Evolutionary conservation across 1,139 yeast species (phyloP).

Genomic region (Kodamaea anthophila): DNA sequence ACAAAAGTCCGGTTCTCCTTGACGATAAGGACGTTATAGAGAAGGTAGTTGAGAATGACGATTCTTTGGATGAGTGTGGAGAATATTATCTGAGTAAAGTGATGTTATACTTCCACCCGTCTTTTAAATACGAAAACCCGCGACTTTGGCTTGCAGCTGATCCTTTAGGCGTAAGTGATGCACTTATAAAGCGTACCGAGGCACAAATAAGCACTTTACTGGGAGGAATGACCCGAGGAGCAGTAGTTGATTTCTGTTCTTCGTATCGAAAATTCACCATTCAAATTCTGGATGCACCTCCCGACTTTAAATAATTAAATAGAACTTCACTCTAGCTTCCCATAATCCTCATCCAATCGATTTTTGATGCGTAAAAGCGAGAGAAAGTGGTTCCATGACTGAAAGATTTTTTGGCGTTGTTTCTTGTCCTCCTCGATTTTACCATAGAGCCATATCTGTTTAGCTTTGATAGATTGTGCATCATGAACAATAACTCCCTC

Average conservation of each 20-base stretch:
- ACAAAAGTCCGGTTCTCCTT: slow-evolving; percentile 24
- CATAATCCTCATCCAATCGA: slow-evolving; percentile 15
- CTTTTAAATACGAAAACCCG: slow-evolving; percentile 13
- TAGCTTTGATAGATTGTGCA: slow-evolving; percentile 9
- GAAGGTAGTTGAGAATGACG: too few species aligned
- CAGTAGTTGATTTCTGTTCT: slow-evolving; percentile 16
- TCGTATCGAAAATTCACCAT: slow-evolving; percentile 14
- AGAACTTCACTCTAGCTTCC: slow-evolving; percentile 4
- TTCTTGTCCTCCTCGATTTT: slow-evolving; percentile 14
- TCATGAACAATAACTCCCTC: slow-evolving; percentile 25
- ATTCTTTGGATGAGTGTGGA: slow-evolving; percentile 1
- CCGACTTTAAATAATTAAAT: slow-evolving; percentile 33
- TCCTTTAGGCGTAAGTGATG: slow-evolving; percentile 13
- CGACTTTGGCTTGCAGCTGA: slow-evolving; percentile 15
- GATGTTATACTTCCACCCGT: slow-evolving; percentile 12
- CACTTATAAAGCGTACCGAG: slow-evolving; percentile 8
- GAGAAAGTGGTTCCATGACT: slow-evolving; percentile 20
- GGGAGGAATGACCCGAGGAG: slow-evolving; percentile 26
- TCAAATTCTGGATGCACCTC: slow-evolving; percentile 29
- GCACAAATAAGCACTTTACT: slow-evolving; percentile 9
- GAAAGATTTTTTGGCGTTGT: slow-evolving; percentile 9
- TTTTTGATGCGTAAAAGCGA: slow-evolving; percentile 17
- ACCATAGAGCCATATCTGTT: slow-evolving; percentile 25
- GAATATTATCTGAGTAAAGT: slow-evolving; percentile 11
- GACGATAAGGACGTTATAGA: slow-evolving; percentile 8